phyloP scores from a whole-genome alignment of 352 stramenopile species.

The Globisporangium uncinulatum region DNA sequence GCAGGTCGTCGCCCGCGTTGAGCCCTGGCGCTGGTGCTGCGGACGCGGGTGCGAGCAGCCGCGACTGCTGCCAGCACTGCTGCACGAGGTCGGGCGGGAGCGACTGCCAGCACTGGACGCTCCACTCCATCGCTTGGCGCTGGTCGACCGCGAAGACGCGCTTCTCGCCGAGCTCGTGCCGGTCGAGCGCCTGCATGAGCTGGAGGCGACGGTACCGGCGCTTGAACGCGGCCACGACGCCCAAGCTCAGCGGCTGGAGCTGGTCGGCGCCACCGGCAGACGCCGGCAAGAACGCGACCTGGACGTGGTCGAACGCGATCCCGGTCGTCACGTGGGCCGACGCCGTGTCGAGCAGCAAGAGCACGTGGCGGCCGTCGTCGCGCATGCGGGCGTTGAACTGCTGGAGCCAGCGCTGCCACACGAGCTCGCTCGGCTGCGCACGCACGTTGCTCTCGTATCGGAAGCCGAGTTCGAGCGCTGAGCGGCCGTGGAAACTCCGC shows the following conservation, averaged over 20 bases:
- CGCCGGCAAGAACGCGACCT: constrained; percentile 15
- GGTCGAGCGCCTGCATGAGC: constrained; percentile 14
- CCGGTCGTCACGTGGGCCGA: constrained; percentile 12
- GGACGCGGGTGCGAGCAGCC: neutral
- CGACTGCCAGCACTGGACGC: constrained; percentile 8
- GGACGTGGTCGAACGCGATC: constrained; percentile 13
- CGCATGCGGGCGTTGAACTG: constrained; percentile 18
- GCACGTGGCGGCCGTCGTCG: constrained; percentile 11
- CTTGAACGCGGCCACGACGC: constrained; percentile 20
- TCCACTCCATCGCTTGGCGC: constrained; percentile 15
- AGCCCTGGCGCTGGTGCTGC: too few relatives aligned
- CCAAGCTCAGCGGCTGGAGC: constrained; percentile 17
- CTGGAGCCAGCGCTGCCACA: constrained; percentile 19
- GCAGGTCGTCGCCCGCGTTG: neutral
- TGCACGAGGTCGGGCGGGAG: constrained; percentile 1
- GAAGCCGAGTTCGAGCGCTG: constrained; percentile 12
- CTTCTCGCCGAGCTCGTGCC: constrained; percentile 12
- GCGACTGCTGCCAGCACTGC: constrained; percentile 7
- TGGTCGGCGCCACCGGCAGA: constrained; percentile 2
- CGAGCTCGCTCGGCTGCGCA: constrained; percentile 13
- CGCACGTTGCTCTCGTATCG: constrained; percentile 16
- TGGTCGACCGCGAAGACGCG: constrained; percentile 16
- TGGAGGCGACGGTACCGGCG: constrained; percentile 16
- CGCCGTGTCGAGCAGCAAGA: constrained; percentile 19
- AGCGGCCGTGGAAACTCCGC: constrained; percentile 6